Evolutionary conservation across 2,329 filamentous ascomycete species (phyloP), one percentile per base, ranked within the genome.

Genomic region (Pseudogymnoascus sp.): DNA sequence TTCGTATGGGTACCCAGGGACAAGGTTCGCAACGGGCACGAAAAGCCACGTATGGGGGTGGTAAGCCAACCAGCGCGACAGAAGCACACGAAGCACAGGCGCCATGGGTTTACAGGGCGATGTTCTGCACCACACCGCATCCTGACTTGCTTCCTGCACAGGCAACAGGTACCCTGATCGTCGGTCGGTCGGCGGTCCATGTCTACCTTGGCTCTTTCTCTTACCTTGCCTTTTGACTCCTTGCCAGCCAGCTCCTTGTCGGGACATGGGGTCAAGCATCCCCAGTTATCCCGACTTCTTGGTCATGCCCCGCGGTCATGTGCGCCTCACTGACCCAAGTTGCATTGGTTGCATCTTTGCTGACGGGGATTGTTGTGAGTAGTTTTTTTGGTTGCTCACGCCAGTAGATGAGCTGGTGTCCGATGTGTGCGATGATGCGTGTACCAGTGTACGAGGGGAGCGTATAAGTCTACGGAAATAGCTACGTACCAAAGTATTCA

Each of bases 231-330:
- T 9, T 11, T 31, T 11, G 8, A 31, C 28, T 31, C 28, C 28
- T 31, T 31, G 28, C 28, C 28, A 31, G 28, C 28, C 37, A 11
- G n/a, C 40, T 46, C 42, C 42, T 46, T 23, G 42, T 46, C 42
- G 21, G 21, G 21, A 46, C 42, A 46, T 46, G 42, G 42, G 42
- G 42, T 46, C 21, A n/a, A 4, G 5, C 42, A 46, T 46, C 42
- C 42, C 42, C 42, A 46, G 42, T 46, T 46, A 46, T 46, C 42
- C 42, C 42, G 42, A 46, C 42, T 46, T 46, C 42, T 46, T 46
- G 42, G 42, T 46, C 42, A 46, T 46, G 42, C 42, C 42, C 42
- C 42, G 42, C 42, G 42, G 42, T 46, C 42, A 46, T 46, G 42
- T 46, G 42, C 42, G 42, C 42, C 42, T 46, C 42, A 25, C 12